A percentile compares a stretch with the other conserved stretches of the same genome.
Evolutionary conservation across 2,329 filamentous ascomycete genomes (phyloP).

Genomic region (Dothideomycetes sp.): DNA sequence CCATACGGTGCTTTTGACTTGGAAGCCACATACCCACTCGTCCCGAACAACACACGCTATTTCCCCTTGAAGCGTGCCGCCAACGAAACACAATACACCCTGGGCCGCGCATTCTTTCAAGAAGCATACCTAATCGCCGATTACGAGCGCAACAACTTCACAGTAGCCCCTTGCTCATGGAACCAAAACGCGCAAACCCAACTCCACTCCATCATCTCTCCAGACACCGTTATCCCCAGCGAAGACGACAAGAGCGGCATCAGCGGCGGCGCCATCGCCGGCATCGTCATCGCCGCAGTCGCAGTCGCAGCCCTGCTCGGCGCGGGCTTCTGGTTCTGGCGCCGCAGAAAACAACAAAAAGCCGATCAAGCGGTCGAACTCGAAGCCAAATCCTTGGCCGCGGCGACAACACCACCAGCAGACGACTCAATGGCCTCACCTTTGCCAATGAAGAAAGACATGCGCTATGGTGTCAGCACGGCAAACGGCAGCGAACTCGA

Average conservation of each 20-base stretch:
- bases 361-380: slow-evolving; percentile 21
- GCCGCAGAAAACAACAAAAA: slow-evolving; percentile 20
- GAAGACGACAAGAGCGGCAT: slow-evolving; percentile 13
- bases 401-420: slow-evolving; percentile 12
- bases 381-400: slow-evolving; percentile 22
- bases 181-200: slow-evolving; percentile 19
- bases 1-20: slow-evolving; percentile 31
- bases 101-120: slow-evolving; percentile 30
- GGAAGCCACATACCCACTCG: slow-evolving; percentile 22
- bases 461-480: slow-evolving; percentile 20
- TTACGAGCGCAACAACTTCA: slow-evolving; percentile 29
- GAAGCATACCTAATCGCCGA: slow-evolving; percentile 32
- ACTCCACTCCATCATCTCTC: slow-evolving; percentile 24
- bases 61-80: slow-evolving; percentile 28
- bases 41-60: slow-evolving; percentile 22
- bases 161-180: slow-evolving; percentile 28
- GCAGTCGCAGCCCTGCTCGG: slow-evolving; percentile 22
- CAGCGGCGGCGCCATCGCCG: slow-evolving; percentile 26
- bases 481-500: slow-evolving; percentile 27
- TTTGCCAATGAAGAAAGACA: slow-evolving; percentile 14
- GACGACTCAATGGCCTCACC: too few species aligned
- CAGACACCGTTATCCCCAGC: slow-evolving; percentile 14
- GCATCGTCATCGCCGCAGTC: slow-evolving; percentile 26
- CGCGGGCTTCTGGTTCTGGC: slow-evolving; percentile 20
- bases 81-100: slow-evolving; percentile 28